Conservation (phyloP, 805 yeast genomes). For the Suhomyces vadensis region DNA sequence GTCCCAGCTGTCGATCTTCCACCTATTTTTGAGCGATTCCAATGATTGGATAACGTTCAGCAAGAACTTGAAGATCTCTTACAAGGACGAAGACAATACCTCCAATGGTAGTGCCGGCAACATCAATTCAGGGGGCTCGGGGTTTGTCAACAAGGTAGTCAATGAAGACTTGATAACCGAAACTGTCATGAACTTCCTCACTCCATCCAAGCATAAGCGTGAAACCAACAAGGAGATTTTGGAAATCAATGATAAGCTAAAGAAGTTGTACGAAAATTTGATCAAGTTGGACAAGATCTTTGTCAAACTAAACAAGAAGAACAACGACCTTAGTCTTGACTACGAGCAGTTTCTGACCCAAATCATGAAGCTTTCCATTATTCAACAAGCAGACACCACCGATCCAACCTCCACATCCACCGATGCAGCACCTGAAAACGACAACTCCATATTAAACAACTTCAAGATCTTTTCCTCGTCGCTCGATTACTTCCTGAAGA, state of each 20-base stretch:
- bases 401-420: constrained; percentile 6
- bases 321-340: constrained; percentile 72
- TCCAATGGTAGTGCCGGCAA: constrained; percentile 11
- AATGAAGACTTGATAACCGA: constrained; percentile 84
- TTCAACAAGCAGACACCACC: constrained; percentile 39
- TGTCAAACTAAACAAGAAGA: constrained; percentile 66
- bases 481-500: constrained; percentile 37
- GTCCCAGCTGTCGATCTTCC: constrained; percentile 67
- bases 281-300: constrained; percentile 76
- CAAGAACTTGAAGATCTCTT: constrained; percentile 48
- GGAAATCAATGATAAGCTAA: constrained; percentile 73
- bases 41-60: constrained; percentile 73
- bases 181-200: constrained; percentile 89
- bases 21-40: constrained; percentile 66
- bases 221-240: constrained; percentile 69
- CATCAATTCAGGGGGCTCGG: neutral
- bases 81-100: constrained; percentile 15
- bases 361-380: constrained; percentile 61
- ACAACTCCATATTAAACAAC: constrained; percentile 24
- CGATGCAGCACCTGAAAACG: constrained; percentile 10
- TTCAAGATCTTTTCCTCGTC: constrained; percentile 40
- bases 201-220: constrained; percentile 61
- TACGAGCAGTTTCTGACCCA: constrained; percentile 70
- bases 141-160: constrained; percentile 40
- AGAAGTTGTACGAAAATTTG: constrained; percentile 82